Base-by-base conservation (phyloP, 495 filamentous ascomycete genomes). In the Penicillium mononematosum region DNA sequence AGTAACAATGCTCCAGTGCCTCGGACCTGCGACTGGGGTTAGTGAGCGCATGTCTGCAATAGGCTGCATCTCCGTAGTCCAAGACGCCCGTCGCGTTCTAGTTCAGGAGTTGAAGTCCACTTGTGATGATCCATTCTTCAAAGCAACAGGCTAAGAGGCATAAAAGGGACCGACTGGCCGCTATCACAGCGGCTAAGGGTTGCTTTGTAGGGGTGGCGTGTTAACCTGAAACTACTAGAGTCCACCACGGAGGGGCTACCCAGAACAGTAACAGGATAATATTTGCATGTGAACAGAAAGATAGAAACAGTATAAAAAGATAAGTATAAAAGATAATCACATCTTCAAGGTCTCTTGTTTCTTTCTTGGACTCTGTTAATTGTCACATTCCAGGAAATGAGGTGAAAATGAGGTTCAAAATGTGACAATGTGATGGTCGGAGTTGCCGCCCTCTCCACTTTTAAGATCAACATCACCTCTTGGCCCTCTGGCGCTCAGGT, bases 101-200 rank as follows among this genome's bases (percentile, higher is more conserved):
- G 45, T 12, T 44, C 54, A 49, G 42, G 29, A 53, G 24, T 11
- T 1, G 14, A 12, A 34, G 27, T 56, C 45, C 54, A 56, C 54
- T 12, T 24, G 20, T 25, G 54, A 44, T 32, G 45, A 50, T 56
- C 54, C 54, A 56, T 56, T 50, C 54, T 43, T 56, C 36, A 50
- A 36, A 17, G 12, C 17, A 16, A 49, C 3, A n/a, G 34, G 24
- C n/a, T 34, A 32, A 29, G 22, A 32, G 31, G 29, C 22, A 39
- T 17, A 20, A 20, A 27, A 20, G 12, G 9, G 36, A 42, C 34
- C n/a, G 34, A 56, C 34, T 56, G 36, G 54, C 50, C 17, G 34
- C 25, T 56, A 14, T 42, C 45, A 22, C 36, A 36, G 54, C 45
- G 54, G 54, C 44, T 50, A 56, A 11, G 10, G 19, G 31, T 34